phyloP scores from a whole-genome alignment of 2,329 filamentous ascomycete species.

The Phaeosphaeriaceae sp. region DNA sequence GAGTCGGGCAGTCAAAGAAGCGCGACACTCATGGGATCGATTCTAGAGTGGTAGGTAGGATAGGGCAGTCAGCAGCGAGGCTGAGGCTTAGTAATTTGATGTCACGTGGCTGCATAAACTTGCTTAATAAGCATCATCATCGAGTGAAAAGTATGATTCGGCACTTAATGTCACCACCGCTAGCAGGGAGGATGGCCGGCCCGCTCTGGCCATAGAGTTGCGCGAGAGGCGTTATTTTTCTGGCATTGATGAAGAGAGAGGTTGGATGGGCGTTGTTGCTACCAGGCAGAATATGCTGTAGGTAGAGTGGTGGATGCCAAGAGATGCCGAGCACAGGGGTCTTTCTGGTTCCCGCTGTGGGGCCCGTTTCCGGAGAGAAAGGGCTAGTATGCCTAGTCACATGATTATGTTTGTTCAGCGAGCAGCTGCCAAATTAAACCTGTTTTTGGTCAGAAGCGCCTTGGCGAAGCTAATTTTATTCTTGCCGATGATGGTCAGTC shows the following conservation, averaged over 20 bases:
- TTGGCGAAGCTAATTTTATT: constrained; percentile 1
- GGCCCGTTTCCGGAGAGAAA: constrained; percentile 1
- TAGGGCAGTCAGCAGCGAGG: too few relatives aligned
- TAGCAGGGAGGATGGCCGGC: too few relatives aligned
- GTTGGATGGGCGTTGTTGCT: constrained; percentile 1
- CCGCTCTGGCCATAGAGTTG: too few relatives aligned
- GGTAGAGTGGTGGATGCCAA: background rate
- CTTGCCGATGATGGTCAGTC: background rate
- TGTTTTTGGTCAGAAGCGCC: background rate
- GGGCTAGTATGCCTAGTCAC: too few relatives aligned
- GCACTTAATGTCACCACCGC: too few relatives aligned
- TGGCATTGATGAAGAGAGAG: background rate
- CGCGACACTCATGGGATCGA: too few relatives aligned
- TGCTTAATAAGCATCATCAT: too few relatives aligned
- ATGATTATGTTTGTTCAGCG: constrained; percentile 1
- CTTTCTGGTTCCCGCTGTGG: background rate
- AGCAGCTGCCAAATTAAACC: constrained; percentile 1
- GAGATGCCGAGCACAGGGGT: constrained; percentile 1
- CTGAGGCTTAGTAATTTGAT: too few relatives aligned
- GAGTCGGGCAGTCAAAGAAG: too few relatives aligned
- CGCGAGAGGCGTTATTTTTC: background rate
- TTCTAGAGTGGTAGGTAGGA: too few relatives aligned
- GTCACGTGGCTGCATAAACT: too few relatives aligned
- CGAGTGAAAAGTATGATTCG: too few relatives aligned
- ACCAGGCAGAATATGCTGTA: background rate